Evolutionary conservation across 2,329 filamentous ascomycete genomes (phyloP), one percentile per base, ranked within the genome.

Genomic region (Pestalotiopsis sp.): DNA sequence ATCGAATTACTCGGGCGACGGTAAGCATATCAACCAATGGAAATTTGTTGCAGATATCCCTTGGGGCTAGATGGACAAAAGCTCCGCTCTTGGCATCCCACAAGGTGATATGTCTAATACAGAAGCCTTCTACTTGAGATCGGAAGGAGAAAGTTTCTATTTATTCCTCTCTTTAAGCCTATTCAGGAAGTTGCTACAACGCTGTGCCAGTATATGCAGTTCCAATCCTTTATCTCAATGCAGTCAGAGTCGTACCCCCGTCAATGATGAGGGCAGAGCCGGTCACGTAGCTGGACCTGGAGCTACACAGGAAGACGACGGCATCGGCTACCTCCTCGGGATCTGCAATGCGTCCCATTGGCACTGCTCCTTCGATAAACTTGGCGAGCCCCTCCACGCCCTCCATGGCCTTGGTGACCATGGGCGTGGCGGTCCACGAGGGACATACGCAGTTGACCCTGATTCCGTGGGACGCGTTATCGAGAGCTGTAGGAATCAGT

Each of bases 371-470:
- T 12, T 61, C 13, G 20, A 67, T 60, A n/a, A 52, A 25, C n/a
- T 67, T 2, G 3, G 17, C 56, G 2, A 67, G 23, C n/a, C 58
- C 66, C 0, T 70, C 69, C 36, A 70, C 61, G 3, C 67, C 49
- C 12, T 74, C 58, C 17, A 72, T 17, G 3, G 68, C 70, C 25
- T 58, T 60, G n/a, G 70, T 67, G n/a, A 76, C 69, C 72, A 75
- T 76, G 13, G 72, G 72, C 0, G 76, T 76, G 14, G 74, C 70
- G 9, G 73, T 71, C 70, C 73, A 77, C 3, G 72, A 69, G 3
- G 76, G 76, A 57, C 74, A 76, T 11, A 78, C 68, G 9, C 72
- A 68, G 65, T 78, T 78, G 52, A 77, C 73, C 11, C 75, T 72
- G 60, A 77, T 74, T 2, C 61, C 68, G 27, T 76, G 31, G 7